phyloP scores from a whole-genome alignment of 345 rosid genomes.

The Euphorbia lathyris region DNA sequence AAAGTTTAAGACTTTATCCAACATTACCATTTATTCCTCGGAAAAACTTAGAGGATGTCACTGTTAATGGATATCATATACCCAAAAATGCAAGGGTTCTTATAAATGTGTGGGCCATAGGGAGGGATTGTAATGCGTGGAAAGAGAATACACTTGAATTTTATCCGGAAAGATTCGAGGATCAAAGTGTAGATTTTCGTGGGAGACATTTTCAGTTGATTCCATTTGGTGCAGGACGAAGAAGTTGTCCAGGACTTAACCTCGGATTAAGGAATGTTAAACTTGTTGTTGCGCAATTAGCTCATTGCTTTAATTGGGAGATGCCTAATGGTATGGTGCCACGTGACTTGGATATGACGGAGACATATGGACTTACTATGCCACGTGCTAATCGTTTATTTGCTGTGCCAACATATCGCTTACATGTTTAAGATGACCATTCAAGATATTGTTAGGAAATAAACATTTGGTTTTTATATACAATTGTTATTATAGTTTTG shows the following conservation, averaged over 20 bases:
- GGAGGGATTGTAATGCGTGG: slow-evolving; percentile 21
- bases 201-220: slow-evolving; percentile 2
- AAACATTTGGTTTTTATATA: no score
- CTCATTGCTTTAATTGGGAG: slow-evolving; percentile 14
- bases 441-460: background rate
- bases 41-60: slow-evolving; percentile 17
- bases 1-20: slow-evolving; percentile 21
- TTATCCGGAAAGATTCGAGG: slow-evolving; percentile 25
- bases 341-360: slow-evolving; percentile 8
- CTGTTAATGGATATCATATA: slow-evolving; percentile 20
- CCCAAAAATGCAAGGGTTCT: slow-evolving; percentile 21
- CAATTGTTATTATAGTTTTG: no score
- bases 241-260: slow-evolving; percentile 9
- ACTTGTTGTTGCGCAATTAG: background rate
- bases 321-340: background rate
- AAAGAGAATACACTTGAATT: slow-evolving; percentile 12
- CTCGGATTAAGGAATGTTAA: background rate
- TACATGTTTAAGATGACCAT: background rate
- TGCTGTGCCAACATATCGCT: slow-evolving; percentile 7
- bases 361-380: slow-evolving; percentile 8
- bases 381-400: slow-evolving; percentile 2
- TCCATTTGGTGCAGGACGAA: slow-evolving; percentile 5
- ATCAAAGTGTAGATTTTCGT: background rate
- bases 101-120: slow-evolving; percentile 22
- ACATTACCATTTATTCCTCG: slow-evolving; percentile 18